Base-by-base conservation (phyloP, 495 filamentous ascomycete genomes). In the Chlorociboria aeruginascens region DNA sequence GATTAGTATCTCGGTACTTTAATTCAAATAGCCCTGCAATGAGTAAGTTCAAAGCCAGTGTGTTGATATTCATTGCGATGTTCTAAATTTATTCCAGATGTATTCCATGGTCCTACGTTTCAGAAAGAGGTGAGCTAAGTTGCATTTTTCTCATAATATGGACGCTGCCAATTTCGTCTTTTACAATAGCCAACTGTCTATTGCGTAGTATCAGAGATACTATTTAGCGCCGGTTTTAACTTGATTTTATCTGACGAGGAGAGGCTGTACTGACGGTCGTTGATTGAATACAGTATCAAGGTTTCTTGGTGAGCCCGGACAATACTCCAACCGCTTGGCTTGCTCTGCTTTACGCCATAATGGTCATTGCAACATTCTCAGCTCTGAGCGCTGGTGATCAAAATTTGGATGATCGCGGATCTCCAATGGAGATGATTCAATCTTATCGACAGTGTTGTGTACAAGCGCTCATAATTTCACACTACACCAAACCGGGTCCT, bases 1-100 rank as follows among this genome's bases (percentile, higher is more conserved):
- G 64, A 40, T 46, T 74, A 31, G 64, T 72, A 40, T 65, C 66
- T 50, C 61, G 65, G 36, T 74, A 73, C 52, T 72, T 77, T 53
- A 66, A 65, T 50, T 69, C 69, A n/a, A 64, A 64, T 45, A 68
- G 65, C 45, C 66, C 65, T 32, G 68, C 64, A 52, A 52, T 65
- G 54, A 64, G 50, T 58, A 30, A 44, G 51, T 38, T 32, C 13
- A 9, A 25, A 25, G 20, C 20, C 4, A 4, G 20, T 25, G 20
- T 1, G 17, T 10, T 8, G 16, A 29, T 32, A 25, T 25, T 25
- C 20, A 25, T 25, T 25, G 20, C 20, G 20, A 25, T 25, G 20
- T 25, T 7, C 20, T 25, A 25, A 25, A 25, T 4, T 25, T 36
- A 32, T 10, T n/a, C 30, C 16, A 50, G 31, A 61, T 1, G 60